phyloP scores from a whole-genome alignment of 345 rosid genomes.

The Populus simonii region DNA sequence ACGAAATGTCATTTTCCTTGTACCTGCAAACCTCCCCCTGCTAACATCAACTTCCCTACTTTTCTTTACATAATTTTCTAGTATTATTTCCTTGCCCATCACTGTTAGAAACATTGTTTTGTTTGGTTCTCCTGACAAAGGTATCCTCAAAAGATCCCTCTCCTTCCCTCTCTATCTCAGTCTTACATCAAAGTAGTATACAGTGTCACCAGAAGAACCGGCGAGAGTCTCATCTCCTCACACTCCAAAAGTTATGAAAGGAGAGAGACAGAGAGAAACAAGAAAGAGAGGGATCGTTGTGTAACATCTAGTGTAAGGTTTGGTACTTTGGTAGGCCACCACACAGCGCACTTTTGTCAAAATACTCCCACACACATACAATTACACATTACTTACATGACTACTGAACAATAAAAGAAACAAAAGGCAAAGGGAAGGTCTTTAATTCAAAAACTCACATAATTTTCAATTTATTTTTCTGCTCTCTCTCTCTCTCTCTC shows the following conservation, averaged over 20 bases:
- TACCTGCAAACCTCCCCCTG: neutral
- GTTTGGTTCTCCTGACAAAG: conserved; percentile 7
- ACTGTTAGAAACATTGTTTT: conserved; percentile 1
- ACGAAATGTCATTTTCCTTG: neutral
- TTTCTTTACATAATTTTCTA: too few species aligned
- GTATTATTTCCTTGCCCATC: neutral
- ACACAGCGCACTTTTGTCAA: conserved; percentile 15
- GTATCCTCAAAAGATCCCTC: neutral
- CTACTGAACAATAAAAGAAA: conserved; percentile 14
- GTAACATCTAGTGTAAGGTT: conserved; percentile 4
- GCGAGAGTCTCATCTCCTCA: neutral
- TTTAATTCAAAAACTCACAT: conserved; percentile 22
- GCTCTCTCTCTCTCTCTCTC: neutral
- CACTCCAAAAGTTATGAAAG: neutral
- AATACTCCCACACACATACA: neutral
- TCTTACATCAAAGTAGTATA: conserved; percentile 3
- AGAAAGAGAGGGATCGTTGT: neutral
- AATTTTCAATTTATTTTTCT: conserved; percentile 6
- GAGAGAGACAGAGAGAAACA: neutral
- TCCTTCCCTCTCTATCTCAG: neutral
- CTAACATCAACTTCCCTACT: neutral
- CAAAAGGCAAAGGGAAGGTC: conserved; percentile 9
- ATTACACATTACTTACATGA: neutral
- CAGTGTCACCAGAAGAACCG: conserved; percentile 1
- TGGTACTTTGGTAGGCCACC: conserved; percentile 26